phyloP scores from a whole-genome alignment of 805 yeast species.

The Metschnikowia borealis region DNA sequence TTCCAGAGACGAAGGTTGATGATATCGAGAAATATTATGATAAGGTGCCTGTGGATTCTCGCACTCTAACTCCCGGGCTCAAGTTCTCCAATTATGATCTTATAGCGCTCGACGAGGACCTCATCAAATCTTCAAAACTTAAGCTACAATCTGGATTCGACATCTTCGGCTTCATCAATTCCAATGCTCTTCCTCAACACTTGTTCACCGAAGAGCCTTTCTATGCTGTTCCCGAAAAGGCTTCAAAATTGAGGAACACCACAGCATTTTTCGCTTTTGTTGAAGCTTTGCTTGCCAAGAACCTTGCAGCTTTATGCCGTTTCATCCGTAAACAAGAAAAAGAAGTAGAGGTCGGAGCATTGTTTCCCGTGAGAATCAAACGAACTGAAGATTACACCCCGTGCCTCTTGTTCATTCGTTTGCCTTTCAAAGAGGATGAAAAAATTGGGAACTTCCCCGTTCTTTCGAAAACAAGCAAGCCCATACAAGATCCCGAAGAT shows the following conservation, averaged over 20 bases:
- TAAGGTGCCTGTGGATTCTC: slow-evolving; percentile 29
- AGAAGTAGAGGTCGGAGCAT: slow-evolving; percentile 49
- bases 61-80: slow-evolving; percentile 54
- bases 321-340: slow-evolving; percentile 49
- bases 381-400: slow-evolving; percentile 19
- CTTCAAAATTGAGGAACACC: slow-evolving; percentile 33
- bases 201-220: slow-evolving; percentile 57
- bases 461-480: slow-evolving; percentile 14
- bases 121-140: slow-evolving; percentile 43
- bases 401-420: slow-evolving; percentile 47
- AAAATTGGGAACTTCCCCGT: slow-evolving; percentile 50
- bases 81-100: slow-evolving; percentile 54
- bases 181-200: slow-evolving; percentile 51
- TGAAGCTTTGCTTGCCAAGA: slow-evolving; percentile 46
- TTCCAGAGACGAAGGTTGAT: neutral
- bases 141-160: slow-evolving; percentile 53
- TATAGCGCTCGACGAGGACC: slow-evolving; percentile 43
- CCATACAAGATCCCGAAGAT: neutral
- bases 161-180: slow-evolving; percentile 55
- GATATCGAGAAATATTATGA: slow-evolving; percentile 19
- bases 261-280: slow-evolving; percentile 36
- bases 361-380: slow-evolving; percentile 42
- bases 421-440: slow-evolving; percentile 78
- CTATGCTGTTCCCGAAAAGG: slow-evolving; percentile 44
- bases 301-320: slow-evolving; percentile 57